Conservation (phyloP, 192 early-diverging fungal species). For the Radiomyces spectabilis region DNA sequence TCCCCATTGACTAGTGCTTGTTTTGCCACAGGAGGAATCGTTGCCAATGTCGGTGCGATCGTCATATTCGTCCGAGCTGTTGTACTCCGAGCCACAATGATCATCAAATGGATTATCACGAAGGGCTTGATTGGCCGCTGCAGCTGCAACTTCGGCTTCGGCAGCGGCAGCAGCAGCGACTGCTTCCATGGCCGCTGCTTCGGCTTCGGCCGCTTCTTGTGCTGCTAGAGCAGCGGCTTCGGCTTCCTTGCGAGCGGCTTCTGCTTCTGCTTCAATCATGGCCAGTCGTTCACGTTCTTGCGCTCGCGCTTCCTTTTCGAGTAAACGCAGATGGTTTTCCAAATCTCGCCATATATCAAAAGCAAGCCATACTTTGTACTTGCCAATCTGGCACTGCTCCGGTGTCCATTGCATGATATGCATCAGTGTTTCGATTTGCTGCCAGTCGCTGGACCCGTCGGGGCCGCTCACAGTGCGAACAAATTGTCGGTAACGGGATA, state of each 20-base stretch:
- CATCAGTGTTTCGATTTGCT: constrained; percentile 3
- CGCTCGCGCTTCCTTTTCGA: constrained; percentile 51
- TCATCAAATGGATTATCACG: constrained; percentile 29
- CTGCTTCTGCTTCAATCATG: constrained; percentile 19
- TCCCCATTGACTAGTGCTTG: constrained; percentile 19
- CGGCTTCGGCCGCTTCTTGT: not conserved
- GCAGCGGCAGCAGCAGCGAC: constrained; percentile 20
- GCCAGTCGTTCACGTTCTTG: constrained; percentile 36
- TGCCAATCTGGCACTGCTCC: constrained; percentile 36
- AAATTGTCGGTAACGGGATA: constrained; percentile 58
- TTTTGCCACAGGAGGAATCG: constrained; percentile 1
- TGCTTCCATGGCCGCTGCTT: constrained; percentile 9
- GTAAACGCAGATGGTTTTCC: constrained; percentile 46
- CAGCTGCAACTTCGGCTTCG: constrained; percentile 22
- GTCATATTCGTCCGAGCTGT: constrained; percentile 6
- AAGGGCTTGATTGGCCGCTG: constrained; percentile 5
- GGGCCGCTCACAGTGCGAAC: constrained; percentile 20
- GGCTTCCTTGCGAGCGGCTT: constrained; percentile 8
- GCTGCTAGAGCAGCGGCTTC: constrained; percentile 14
- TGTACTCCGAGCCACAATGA: constrained; percentile 26
- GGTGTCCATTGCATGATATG: constrained; percentile 21
- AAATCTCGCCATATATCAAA: constrained; percentile 58
- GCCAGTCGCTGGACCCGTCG: constrained; percentile 16
- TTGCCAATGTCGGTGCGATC: constrained; percentile 13
- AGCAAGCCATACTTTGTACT: constrained; percentile 44